A percentile compares a stretch with the other conserved stretches of the same genome.
Evolutionary conservation across 257 asterid genomes (phyloP).

Genomic region (Nicotiana benthamiana): DNA sequence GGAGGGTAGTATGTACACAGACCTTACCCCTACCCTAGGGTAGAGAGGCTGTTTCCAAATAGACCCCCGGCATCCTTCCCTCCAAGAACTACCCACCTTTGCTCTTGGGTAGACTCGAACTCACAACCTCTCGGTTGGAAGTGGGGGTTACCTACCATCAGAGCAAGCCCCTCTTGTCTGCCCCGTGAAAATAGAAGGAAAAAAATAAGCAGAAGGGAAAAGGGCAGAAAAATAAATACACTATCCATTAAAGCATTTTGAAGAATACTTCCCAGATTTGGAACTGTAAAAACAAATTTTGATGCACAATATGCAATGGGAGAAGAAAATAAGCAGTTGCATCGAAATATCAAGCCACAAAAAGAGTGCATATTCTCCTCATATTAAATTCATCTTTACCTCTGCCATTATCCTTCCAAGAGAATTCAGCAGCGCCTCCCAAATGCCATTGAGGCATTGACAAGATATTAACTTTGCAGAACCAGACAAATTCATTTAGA

Average conservation of each 20-base stretch:
- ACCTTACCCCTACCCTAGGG: too few species aligned
- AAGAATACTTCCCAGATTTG: background rate
- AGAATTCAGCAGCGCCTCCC: background rate
- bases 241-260: background rate
- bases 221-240: background rate
- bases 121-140: too few species aligned
- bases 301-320: background rate
- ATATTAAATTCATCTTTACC: background rate
- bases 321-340: background rate
- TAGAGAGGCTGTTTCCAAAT: too few species aligned
- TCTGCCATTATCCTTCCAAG: background rate
- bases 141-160: too few species aligned
- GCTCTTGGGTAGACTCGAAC: too few species aligned
- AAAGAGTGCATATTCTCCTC: background rate
- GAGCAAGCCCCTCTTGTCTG: too few species aligned
- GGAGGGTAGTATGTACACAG: too few species aligned
- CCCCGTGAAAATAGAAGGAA: background rate
- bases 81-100: too few species aligned
- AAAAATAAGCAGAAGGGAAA: background rate
- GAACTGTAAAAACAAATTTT: background rate
- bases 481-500: background rate
- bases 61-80: too few species aligned
- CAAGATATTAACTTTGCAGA: background rate
- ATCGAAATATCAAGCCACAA: background rate
- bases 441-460: background rate